A percentile compares a stretch with the other conserved stretches of the same genome.
These are phyloP conservation scores for Ceratobasidium sp. DNA, from an alignment of 1,284 basidiomycete genomes.

Conservation along the genomic window DNA sequence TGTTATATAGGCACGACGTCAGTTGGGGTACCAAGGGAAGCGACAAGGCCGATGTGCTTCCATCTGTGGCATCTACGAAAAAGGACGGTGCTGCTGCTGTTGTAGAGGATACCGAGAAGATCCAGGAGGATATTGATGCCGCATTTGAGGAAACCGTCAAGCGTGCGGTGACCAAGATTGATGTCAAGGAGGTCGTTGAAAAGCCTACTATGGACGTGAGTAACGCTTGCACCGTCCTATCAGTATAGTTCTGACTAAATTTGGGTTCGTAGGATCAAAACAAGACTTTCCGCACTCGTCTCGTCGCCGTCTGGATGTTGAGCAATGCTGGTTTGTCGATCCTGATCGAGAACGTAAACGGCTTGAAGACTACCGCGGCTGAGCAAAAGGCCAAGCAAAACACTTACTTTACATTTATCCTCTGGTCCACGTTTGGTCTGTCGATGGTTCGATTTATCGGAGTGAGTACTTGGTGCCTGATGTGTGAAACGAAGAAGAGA, in stretches of 20 bases:
- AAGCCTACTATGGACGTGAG: constrained; percentile 82
- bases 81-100: constrained; percentile 67
- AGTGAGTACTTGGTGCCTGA: constrained; percentile 59
- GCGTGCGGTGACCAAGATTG: constrained; percentile 86
- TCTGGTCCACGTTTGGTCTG: constrained; percentile 89
- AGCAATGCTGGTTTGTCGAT: constrained; percentile 81
- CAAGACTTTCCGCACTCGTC: constrained; percentile 91
- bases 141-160: constrained; percentile 93
- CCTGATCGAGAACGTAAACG: constrained; percentile 85
- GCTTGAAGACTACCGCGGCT: constrained; percentile 58
- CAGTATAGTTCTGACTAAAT: constrained; percentile 44
- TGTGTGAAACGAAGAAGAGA: background rate
- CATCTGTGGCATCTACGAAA: constrained; percentile 86
- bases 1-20: constrained; percentile 56
- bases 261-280: constrained; percentile 68
- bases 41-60: constrained; percentile 94
- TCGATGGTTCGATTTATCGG: constrained; percentile 82
- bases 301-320: constrained; percentile 88
- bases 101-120: constrained; percentile 81
- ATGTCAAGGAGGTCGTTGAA: constrained; percentile 72
- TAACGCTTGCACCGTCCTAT: constrained; percentile 15
- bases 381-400: constrained; percentile 69
- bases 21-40: constrained; percentile 94
- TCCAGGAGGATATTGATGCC: constrained; percentile 90
- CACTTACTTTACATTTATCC: constrained; percentile 62